These are phyloP conservation scores for Sarocladium brachiariae DNA, from an alignment of 2,329 filamentous ascomycete genomes.

Conservation along the genomic window DNA sequence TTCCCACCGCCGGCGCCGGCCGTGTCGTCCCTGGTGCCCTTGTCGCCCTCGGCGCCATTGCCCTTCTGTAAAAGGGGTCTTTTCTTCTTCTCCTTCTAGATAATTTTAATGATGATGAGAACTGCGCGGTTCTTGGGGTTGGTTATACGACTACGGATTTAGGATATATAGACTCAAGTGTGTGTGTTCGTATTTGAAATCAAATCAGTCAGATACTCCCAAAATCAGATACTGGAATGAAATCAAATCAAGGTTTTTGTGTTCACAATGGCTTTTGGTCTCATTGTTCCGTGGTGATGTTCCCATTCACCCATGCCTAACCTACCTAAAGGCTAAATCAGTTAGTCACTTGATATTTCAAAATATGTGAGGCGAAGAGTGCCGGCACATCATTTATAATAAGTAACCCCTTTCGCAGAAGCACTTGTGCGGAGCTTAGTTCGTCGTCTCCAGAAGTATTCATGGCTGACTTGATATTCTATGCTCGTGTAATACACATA, in stretches of 20 bases:
- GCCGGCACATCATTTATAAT: too few species aligned
- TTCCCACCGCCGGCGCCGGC: slow-evolving; percentile 2
- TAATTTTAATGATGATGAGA: not conserved
- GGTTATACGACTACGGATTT: not conserved
- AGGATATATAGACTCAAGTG: slow-evolving; percentile 4
- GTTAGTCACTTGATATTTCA: too few species aligned
- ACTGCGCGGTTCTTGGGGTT: not conserved
- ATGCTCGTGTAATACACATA: too few species aligned
- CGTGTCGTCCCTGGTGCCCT: slow-evolving; percentile 6
- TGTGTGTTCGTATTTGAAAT: not conserved
- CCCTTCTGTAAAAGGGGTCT: slow-evolving; percentile 1
- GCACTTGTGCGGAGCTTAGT: too few species aligned
- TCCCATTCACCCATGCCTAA: too few species aligned
- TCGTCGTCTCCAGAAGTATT: too few species aligned
- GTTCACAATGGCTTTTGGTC: not conserved
- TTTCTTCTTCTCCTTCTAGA: not conserved
- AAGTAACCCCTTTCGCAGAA: too few species aligned
- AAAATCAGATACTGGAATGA: not conserved
- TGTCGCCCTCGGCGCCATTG: slow-evolving; percentile 5
- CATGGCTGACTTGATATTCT: too few species aligned
- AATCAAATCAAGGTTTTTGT: not conserved
- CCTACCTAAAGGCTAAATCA: too few species aligned
- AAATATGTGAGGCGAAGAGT: too few species aligned
- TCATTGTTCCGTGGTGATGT: too few species aligned
- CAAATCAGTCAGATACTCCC: too few species aligned